Percentiles rank a stretch among this genome's conserved stretches.
phyloP scores from a whole-genome alignment of 805 yeast genomes.

The Metschnikowia peoriensis region DNA sequence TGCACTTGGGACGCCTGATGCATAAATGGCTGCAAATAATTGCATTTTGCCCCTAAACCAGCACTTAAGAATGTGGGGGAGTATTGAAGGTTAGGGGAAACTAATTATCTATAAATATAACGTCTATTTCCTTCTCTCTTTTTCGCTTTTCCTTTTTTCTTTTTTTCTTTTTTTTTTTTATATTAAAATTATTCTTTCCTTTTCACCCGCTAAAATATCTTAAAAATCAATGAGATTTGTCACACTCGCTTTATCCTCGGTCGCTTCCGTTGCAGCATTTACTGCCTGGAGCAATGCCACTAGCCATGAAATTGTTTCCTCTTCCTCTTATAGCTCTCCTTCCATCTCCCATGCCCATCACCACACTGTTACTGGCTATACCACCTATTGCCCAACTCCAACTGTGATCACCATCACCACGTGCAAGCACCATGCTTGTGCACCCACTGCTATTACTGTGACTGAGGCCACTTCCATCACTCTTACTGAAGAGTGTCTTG shows the following conservation, averaged over 20 bases:
- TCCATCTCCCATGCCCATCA: neutral
- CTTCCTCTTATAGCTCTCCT: neutral
- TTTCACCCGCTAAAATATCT: neutral
- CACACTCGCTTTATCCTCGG: conserved; percentile 7
- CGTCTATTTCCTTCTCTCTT: neutral
- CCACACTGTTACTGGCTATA: conserved; percentile 26
- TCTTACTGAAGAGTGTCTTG: conserved; percentile 31
- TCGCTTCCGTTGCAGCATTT: conserved; percentile 1
- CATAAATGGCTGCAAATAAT: neutral
- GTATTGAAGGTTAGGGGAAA: neutral
- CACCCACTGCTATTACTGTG: conserved; percentile 29
- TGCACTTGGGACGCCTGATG: neutral
- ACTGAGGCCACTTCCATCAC: conserved; percentile 32
- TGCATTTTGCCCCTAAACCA: neutral
- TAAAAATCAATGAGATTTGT: conserved; percentile 2
- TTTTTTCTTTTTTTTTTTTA: neutral
- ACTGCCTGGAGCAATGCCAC: conserved; percentile 7
- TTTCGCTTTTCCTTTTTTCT: neutral
- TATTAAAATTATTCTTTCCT: neutral
- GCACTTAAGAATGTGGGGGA: neutral
- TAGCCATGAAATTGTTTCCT: neutral
- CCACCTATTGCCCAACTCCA: conserved; percentile 39
- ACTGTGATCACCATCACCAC: conserved; percentile 36
- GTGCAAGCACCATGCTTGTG: conserved; percentile 30
- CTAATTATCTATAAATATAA: neutral